Base-by-base conservation (phyloP, 805 yeast genomes). In the Scheffersomyces coipomensis region DNA sequence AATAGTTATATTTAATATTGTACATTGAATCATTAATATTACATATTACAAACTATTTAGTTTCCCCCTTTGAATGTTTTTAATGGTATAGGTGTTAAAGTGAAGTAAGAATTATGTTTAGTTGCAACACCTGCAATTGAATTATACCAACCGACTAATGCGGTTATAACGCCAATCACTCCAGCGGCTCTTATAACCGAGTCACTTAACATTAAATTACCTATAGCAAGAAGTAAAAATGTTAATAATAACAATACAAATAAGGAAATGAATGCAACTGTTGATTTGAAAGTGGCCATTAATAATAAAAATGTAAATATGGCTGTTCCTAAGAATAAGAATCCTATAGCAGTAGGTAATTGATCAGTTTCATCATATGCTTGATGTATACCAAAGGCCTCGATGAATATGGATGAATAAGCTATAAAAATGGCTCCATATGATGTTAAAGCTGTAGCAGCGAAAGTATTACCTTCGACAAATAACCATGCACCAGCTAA, bases 391-490 rank as follows among this genome's bases (percentile, higher is more conserved):
- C 85, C 85, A 58, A 83, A 84, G 53, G 78, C 73, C 11, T 73
- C 72, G 29, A 82, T 65, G 45, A 74, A 59, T 33, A 84, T 71
- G 2, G 87, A 82, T 23, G 78, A 83, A 51, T 62, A 84, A 17
- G 82, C 62, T 51, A 82, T 54, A 89, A 89, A 83, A 58, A 83
- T 84, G 3, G 82, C 84, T 36, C 89, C 89, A 48, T 69, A 81
- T 3, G 83, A 76, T 33, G 75, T 55, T 38, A 82, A 64, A 2
- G 85, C 85, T 10, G 81, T 73, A 41, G 79, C 83, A 63, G 83
- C 87, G 62, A 82, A 82, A 16, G 84, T 77, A 60, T 82, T 81
- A 39, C 79, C 85, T 33, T 75, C 53, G 3, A 78, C 76, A 47
- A 79, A 67, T 56, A 80, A 85, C 84, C 83, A 80, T 62, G 79